Conservation (phyloP, 768 basidiomycete species). For the Lactarius hengduanensis region DNA sequence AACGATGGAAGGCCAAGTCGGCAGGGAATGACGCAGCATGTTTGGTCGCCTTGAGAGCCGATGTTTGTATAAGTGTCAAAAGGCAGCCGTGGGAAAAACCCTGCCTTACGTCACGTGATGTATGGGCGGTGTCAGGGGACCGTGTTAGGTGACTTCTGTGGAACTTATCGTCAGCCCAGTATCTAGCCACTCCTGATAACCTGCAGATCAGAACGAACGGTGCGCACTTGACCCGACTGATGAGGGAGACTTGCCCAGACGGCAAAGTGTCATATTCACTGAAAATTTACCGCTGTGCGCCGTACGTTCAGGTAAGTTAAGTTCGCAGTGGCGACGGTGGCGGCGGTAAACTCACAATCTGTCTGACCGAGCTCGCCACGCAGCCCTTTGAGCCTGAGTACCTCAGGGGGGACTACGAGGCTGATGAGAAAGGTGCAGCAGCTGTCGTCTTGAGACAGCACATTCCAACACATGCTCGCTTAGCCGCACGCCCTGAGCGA, state of each 20-base stretch:
- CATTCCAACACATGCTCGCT: constrained; percentile 45
- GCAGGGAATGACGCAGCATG: too few relatives aligned
- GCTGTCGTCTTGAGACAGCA: constrained; percentile 30
- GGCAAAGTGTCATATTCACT: constrained; percentile 68
- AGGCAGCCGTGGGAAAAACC: too few relatives aligned
- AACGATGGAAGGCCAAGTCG: too few relatives aligned
- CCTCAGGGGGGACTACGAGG: constrained; percentile 58
- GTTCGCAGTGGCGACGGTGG: background rate
- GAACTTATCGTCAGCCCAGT: background rate
- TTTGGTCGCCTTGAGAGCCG: too few relatives aligned
- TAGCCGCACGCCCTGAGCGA: constrained; percentile 55
- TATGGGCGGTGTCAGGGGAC: constrained; percentile 23
- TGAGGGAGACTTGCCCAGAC: constrained; percentile 68
- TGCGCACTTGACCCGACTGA: constrained; percentile 74
- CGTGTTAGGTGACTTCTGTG: too few relatives aligned
- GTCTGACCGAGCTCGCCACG: constrained; percentile 55
- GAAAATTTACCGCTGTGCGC: constrained; percentile 73
- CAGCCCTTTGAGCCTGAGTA: constrained; percentile 56
- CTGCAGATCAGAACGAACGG: background rate
- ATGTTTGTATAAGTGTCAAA: too few relatives aligned
- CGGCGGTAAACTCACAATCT: constrained; percentile 52
- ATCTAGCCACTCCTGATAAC: background rate
- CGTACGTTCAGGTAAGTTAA: background rate
- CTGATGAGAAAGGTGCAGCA: background rate
- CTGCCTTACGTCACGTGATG: too few relatives aligned